These are phyloP conservation scores for Suhomyces taliae DNA, from an alignment of 1,139 yeast species.

Conservation along the genomic window DNA sequence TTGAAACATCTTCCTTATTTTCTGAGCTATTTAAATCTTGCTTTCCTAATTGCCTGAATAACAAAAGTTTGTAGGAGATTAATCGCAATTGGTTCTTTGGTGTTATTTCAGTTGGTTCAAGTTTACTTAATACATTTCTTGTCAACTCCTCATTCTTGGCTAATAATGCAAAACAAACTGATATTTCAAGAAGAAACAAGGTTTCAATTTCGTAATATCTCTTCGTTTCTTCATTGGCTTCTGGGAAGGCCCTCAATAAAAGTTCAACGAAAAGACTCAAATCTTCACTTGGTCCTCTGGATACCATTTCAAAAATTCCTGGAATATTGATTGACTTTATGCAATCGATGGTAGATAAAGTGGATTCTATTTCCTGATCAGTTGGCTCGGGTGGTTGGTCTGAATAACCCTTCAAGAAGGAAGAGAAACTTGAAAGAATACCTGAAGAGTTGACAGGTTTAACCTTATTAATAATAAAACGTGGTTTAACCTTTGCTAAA, in stretches of 20 bases:
- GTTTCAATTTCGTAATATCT: slow-evolving; percentile 55
- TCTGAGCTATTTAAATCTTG: slow-evolving; percentile 7
- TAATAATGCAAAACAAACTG: slow-evolving; percentile 51
- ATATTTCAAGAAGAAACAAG: slow-evolving; percentile 55
- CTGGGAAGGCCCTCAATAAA: slow-evolving; percentile 33
- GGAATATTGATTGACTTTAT: slow-evolving; percentile 64
- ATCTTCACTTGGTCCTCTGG: slow-evolving; percentile 30
- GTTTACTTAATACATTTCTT: slow-evolving; percentile 22
- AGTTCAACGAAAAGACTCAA: slow-evolving; percentile 20
- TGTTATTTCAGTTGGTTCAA: slow-evolving; percentile 24
- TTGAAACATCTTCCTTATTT: neutral
- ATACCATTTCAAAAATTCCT: slow-evolving; percentile 47
- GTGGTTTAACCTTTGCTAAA: slow-evolving; percentile 65
- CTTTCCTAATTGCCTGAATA: slow-evolving; percentile 33
- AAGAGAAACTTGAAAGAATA: slow-evolving; percentile 83
- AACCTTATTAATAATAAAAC: slow-evolving; percentile 59
- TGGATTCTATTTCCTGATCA: slow-evolving; percentile 85
- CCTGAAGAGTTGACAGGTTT: slow-evolving; percentile 69
- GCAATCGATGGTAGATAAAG: slow-evolving; percentile 81
- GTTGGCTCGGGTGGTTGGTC: slow-evolving; percentile 92
- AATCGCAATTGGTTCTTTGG: slow-evolving; percentile 34
- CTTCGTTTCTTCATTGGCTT: slow-evolving; percentile 33
- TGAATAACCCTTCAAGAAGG: slow-evolving; percentile 82
- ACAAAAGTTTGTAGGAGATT: slow-evolving; percentile 41
- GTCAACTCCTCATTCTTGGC: slow-evolving; percentile 39